These are phyloP conservation scores for Cytospora mali DNA, from an alignment of 2,329 filamentous ascomycete species.

Conservation along the genomic window DNA sequence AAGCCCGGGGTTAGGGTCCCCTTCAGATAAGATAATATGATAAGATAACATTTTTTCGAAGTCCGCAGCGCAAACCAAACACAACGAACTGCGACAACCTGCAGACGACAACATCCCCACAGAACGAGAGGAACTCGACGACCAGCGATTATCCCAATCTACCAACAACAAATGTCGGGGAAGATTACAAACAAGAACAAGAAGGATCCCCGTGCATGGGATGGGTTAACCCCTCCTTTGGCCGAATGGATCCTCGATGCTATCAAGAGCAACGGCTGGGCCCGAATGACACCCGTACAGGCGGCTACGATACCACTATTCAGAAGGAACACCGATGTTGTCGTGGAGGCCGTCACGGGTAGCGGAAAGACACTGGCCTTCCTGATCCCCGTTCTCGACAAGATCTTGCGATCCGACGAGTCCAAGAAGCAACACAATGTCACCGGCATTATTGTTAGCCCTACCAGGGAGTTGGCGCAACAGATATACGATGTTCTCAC, in stretches of 20 bases:
- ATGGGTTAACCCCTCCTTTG: constrained; percentile 68
- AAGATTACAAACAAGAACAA: constrained; percentile 39
- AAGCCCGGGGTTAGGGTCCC: not conserved
- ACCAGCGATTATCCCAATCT: not conserved
- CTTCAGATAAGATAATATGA: constrained; percentile 20
- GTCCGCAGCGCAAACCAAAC: not conserved
- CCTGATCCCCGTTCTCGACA: constrained; percentile 76
- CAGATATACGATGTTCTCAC: constrained; percentile 85
- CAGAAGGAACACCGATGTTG: constrained; percentile 86
- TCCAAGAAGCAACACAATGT: constrained; percentile 89
- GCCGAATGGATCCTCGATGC: constrained; percentile 87
- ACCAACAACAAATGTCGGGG: constrained; percentile 36
- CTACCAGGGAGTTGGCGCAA: constrained; percentile 86
- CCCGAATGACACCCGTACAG: constrained; percentile 91
- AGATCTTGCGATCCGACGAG: constrained; percentile 76
- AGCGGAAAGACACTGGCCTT: constrained; percentile 90
- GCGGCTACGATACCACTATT: constrained; percentile 88
- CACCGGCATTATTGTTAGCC: constrained; percentile 87
- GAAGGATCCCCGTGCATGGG: constrained; percentile 62
- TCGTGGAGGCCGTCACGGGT: constrained; percentile 88
- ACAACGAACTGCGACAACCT: not conserved
- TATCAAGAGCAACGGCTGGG: constrained; percentile 73
- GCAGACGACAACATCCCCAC: not conserved
- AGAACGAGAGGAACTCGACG: not conserved
- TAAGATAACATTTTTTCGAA: constrained; percentile 20